A percentile compares a stretch with the other conserved stretches of the same genome.
Evolutionary conservation across 768 basidiomycete genomes (phyloP).

Genomic region (Pleurotus sapidus): DNA sequence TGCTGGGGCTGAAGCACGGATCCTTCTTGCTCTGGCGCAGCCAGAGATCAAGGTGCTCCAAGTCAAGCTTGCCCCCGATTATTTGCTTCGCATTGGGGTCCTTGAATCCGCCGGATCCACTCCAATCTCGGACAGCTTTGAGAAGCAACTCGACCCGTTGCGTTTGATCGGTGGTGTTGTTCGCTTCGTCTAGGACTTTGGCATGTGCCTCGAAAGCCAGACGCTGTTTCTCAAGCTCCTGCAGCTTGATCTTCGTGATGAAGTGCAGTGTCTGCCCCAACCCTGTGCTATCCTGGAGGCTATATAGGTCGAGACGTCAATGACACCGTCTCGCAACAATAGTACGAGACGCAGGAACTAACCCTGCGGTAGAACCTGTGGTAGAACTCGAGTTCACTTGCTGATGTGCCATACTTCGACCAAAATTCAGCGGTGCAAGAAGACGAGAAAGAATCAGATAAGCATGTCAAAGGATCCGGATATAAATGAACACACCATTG

Average conservation of each 20-base stretch:
- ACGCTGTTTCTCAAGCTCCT: conserved; percentile 39
- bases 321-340: too few species aligned
- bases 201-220: conserved; percentile 30
- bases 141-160: conserved; percentile 30
- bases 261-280: conserved; percentile 38
- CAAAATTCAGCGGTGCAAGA: too few species aligned
- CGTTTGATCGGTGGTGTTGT: conserved; percentile 16
- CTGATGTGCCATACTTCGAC: too few species aligned
- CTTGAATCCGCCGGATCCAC: conserved; percentile 26
- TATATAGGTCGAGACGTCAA: background rate
- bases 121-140: conserved; percentile 30
- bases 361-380: too few species aligned
- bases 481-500: too few species aligned
- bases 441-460: too few species aligned
- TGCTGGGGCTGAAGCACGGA: conserved; percentile 32
- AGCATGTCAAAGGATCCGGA: too few species aligned
- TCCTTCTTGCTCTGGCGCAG: conserved; percentile 37
- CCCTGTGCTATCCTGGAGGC: conserved; percentile 6
- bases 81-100: background rate
- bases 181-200: conserved; percentile 25
- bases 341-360: too few species aligned
- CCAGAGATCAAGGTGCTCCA: conserved; percentile 30
- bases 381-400: too few species aligned
- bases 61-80: conserved; percentile 19
- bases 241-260: conserved; percentile 41